Evolutionary conservation across 306 rosid genomes (phyloP).

Genomic region (Spatholobus suberectus): DNA sequence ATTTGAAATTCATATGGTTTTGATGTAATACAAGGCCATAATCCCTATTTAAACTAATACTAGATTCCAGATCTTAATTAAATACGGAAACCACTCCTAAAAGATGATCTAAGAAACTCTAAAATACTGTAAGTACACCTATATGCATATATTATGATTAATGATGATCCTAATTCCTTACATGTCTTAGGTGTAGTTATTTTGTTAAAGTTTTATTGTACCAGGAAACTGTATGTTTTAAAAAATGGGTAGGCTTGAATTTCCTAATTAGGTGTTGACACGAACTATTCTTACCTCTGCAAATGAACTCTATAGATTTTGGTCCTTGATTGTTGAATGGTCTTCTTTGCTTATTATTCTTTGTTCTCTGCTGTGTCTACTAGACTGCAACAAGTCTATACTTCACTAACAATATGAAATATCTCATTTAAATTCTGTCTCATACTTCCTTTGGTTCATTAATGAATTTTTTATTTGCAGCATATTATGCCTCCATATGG

Average conservation of each 20-base stretch:
- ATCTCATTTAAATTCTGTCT: slow-evolving; percentile 23
- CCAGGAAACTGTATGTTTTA: background rate
- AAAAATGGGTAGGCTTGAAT: background rate
- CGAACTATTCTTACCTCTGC: background rate
- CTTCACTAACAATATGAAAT: slow-evolving; percentile 6
- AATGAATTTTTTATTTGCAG: slow-evolving; percentile 60
- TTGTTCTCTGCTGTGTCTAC: slow-evolving; percentile 4
- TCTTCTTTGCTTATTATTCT: slow-evolving; percentile 20
- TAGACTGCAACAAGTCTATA: background rate
- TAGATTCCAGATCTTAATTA: no score
- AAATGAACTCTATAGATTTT: slow-evolving; percentile 19
- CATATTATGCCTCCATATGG: slow-evolving; percentile 99
- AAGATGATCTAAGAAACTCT: no score
- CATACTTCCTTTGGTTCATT: slow-evolving; percentile 23
- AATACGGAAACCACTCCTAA: no score
- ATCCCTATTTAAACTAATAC: background rate
- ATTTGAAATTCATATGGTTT: background rate
- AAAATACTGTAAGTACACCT: background rate
- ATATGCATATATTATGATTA: slow-evolving; percentile 1
- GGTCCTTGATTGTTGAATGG: background rate
- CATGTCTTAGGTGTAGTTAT: slow-evolving; percentile 1
- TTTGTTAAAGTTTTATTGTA: slow-evolving; percentile 11
- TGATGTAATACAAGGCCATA: background rate
- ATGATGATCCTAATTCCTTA: slow-evolving; percentile 14
- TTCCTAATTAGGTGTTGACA: background rate